phyloP scores from a whole-genome alignment of 2,329 filamentous ascomycete genomes.

The Hypoxylon rubiginosum region DNA sequence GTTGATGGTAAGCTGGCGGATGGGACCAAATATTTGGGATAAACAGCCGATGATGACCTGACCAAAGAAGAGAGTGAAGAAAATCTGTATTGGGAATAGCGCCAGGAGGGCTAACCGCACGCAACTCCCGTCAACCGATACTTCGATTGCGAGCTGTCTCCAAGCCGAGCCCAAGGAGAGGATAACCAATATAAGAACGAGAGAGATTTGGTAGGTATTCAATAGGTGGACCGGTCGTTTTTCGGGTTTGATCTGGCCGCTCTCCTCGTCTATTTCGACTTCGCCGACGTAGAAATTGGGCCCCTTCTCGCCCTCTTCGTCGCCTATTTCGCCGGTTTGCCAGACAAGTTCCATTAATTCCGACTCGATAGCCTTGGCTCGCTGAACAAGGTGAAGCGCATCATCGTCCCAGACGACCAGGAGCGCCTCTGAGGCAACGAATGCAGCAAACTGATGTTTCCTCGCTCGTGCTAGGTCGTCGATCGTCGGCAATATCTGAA shows the following conservation, averaged over 20 bases:
- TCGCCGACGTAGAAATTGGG: constrained; percentile 58
- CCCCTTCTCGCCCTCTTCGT: constrained; percentile 69
- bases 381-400: constrained; percentile 75
- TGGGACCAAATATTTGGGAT: constrained; percentile 81
- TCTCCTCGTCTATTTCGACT: constrained; percentile 78
- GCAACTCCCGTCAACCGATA: constrained; percentile 73
- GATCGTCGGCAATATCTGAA: constrained; percentile 80
- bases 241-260: constrained; percentile 74
- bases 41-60: constrained; percentile 83
- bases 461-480: constrained; percentile 77
- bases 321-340: constrained; percentile 68
- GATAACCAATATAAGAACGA: constrained; percentile 76
- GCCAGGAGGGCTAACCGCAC: constrained; percentile 74
- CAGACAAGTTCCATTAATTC: constrained; percentile 84
- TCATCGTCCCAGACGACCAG: constrained; percentile 89
- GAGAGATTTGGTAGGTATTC: constrained; percentile 76
- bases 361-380: constrained; percentile 79
- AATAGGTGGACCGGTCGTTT: constrained; percentile 75
- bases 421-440: constrained; percentile 77
- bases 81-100: constrained; percentile 78
- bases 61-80: constrained; percentile 86
- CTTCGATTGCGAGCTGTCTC: constrained; percentile 76
- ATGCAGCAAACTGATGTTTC: constrained; percentile 85
- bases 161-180: constrained; percentile 77
- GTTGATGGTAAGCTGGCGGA: constrained; percentile 79